These are phyloP conservation scores for Salix udensis DNA, from an alignment of 345 rosid species.

Conservation along the genomic window DNA sequence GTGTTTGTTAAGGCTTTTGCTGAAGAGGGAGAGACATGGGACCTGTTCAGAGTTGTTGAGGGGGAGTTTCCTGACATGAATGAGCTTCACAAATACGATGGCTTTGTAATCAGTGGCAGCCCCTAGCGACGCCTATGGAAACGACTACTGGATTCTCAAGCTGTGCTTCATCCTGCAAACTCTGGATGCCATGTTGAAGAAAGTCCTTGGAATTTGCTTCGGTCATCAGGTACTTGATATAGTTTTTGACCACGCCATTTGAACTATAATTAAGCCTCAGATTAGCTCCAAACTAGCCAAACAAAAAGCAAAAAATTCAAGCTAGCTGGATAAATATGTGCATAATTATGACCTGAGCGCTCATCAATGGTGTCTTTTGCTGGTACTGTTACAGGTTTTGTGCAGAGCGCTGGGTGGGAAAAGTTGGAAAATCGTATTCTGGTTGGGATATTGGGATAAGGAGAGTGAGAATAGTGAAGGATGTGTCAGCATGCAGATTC, in stretches of 20 bases:
- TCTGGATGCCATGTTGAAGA: slow-evolving; percentile 71
- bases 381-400: slow-evolving; percentile 46
- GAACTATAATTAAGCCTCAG: too few species aligned
- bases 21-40: slow-evolving; percentile 82
- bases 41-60: slow-evolving; percentile 59
- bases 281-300: too few species aligned
- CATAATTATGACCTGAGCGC: too few species aligned
- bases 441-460: slow-evolving; percentile 81
- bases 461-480: slow-evolving; percentile 55
- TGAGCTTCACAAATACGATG: slow-evolving; percentile 62
- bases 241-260: not conserved
- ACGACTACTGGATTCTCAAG: slow-evolving; percentile 66
- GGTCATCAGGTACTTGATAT: slow-evolving; percentile 73
- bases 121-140: slow-evolving; percentile 76
- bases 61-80: slow-evolving; percentile 73
- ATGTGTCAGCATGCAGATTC: slow-evolving; percentile 28
- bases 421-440: slow-evolving; percentile 56
- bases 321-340: too few species aligned
- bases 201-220: slow-evolving; percentile 82
- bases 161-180: slow-evolving; percentile 62
- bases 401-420: slow-evolving; percentile 88
- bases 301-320: too few species aligned
- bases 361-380: too few species aligned
- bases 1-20: slow-evolving; percentile 70
- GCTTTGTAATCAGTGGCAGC: slow-evolving; percentile 82